Evolutionary conservation across 208 protist species (phyloP), one percentile per base, ranked within the genome.

Genomic region (Trypanosoma caninum): DNA sequence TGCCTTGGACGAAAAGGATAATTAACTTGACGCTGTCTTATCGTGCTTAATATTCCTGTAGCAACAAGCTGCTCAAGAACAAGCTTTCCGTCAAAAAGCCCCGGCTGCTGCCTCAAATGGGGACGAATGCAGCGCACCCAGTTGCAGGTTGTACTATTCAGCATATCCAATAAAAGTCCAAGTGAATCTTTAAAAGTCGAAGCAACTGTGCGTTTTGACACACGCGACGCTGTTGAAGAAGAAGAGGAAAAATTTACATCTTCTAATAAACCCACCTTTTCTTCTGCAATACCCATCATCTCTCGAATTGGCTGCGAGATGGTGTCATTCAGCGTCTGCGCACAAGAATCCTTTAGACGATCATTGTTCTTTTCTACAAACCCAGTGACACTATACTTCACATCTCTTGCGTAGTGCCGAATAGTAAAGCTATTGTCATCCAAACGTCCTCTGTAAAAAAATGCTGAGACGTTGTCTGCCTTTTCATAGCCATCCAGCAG

Each of bases 301-400:
- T 55, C 66, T 45, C 28, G 46, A 52, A 69, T 28, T 40, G 50
- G 46, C 42, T 5, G n/a, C 4, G 45, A 63, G 27, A 20, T 72
- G 16, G 44, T 65, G 38, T 28, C 18, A 25, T 54, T 46, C 6
- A 64, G 6, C 20, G 44, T 35, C 37, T 56, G 45, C 38, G 53
- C 40, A 34, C 30, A 61, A 13, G 57, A 50, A 34, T 80, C 65
- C 28, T 72, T 74, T 13, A 83, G 52, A 30, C 59, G 22, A 53
- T 83, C 80, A 34, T 56, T 76, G 47, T 80, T 83, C 58, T 87
- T 87, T 9, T 78, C 67, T n/a, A 73, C 23, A 56, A 82, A 87
- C 25, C 64, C 40, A 11, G 33, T 59, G 2, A 68, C 46, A 22
- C 44, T 48, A 48, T 87, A 87, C 30, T 59, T 47, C 11, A 84